Conservation (phyloP, 371 early-diverging fungal species). For the Choanephora cucurbitarum region DNA sequence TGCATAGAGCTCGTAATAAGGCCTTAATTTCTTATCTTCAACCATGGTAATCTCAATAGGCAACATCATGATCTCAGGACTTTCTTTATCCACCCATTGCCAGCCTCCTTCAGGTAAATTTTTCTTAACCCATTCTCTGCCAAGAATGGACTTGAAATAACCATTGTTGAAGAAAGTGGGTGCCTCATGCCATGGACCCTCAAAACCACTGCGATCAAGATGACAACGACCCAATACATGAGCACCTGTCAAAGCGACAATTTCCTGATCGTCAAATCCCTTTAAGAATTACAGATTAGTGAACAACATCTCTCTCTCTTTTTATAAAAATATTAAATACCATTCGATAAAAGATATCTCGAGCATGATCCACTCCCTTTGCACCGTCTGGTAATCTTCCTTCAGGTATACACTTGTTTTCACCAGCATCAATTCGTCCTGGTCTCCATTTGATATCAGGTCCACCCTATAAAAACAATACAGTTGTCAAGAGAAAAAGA, state of each 20-base stretch:
- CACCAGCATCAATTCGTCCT: conserved; percentile 69
- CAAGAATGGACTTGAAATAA: conserved; percentile 69
- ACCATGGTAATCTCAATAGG: conserved; percentile 80
- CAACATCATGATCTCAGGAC: conserved; percentile 80
- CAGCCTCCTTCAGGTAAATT: conserved; percentile 65
- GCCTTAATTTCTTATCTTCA: conserved; percentile 61
- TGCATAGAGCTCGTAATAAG: conserved; percentile 76
- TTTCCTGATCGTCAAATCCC: conserved; percentile 76
- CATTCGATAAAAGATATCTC: conserved; percentile 77
- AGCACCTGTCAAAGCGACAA: conserved; percentile 82
- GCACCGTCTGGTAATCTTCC: conserved; percentile 87
- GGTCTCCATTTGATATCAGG: conserved; percentile 77
- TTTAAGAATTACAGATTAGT: no score
- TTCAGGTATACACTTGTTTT: conserved; percentile 65
- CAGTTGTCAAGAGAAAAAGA: not conserved
- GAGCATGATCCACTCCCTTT: conserved; percentile 62
- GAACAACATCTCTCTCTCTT: no score
- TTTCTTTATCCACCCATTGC: conserved; percentile 72
- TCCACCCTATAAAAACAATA: conserved; percentile 56
- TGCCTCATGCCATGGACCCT: conserved; percentile 85
- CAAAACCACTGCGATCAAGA: conserved; percentile 76
- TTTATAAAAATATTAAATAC: no score
- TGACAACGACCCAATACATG: conserved; percentile 90
- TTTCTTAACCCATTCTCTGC: conserved; percentile 66
- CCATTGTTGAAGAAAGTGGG: conserved; percentile 87